A percentile compares a stretch with the other conserved stretches of the same genome.
phyloP scores from a whole-genome alignment of 805 yeast species.

The Ogataea trehalophila region DNA sequence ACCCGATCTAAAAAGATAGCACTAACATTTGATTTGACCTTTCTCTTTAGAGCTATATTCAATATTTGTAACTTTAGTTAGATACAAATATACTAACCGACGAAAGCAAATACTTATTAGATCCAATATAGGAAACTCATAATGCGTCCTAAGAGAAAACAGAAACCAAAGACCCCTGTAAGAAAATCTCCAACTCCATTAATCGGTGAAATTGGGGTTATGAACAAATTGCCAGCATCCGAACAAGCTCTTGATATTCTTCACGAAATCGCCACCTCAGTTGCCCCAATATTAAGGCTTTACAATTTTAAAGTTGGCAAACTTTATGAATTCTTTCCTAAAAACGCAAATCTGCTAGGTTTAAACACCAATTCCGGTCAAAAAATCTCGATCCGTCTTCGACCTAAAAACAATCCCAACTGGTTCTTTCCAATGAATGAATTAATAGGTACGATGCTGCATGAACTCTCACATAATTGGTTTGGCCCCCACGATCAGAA shows the following conservation, averaged over 20 bases:
- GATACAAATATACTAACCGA: too few relatives aligned
- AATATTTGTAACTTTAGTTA: too few relatives aligned
- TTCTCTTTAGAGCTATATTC: too few relatives aligned
- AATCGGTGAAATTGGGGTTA: constrained; percentile 37
- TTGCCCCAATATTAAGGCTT: constrained; percentile 74
- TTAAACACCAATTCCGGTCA: constrained; percentile 76
- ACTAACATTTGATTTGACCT: too few relatives aligned
- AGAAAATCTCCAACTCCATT: constrained; percentile 30
- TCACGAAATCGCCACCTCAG: constrained; percentile 62
- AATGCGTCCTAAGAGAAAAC: neutral
- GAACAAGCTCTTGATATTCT: constrained; percentile 55
- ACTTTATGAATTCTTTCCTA: constrained; percentile 80
- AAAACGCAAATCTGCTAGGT: constrained; percentile 60
- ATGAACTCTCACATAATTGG: constrained; percentile 79
- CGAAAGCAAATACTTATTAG: too few relatives aligned
- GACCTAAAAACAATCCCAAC: constrained; percentile 49
- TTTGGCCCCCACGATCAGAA: constrained; percentile 74
- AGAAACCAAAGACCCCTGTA: neutral
- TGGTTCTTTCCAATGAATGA: constrained; percentile 60
- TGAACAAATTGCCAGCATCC: constrained; percentile 37
- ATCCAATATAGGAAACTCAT: too few relatives aligned
- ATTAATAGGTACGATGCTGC: constrained; percentile 78
- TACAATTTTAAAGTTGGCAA: constrained; percentile 60
- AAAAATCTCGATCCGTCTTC: constrained; percentile 65
- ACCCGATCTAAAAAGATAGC: too few relatives aligned